Evolutionary conservation across 352 stramenopile genomes (phyloP), one percentile per base, ranked within the genome.

Genomic region (Globisporangium nodosum): DNA sequence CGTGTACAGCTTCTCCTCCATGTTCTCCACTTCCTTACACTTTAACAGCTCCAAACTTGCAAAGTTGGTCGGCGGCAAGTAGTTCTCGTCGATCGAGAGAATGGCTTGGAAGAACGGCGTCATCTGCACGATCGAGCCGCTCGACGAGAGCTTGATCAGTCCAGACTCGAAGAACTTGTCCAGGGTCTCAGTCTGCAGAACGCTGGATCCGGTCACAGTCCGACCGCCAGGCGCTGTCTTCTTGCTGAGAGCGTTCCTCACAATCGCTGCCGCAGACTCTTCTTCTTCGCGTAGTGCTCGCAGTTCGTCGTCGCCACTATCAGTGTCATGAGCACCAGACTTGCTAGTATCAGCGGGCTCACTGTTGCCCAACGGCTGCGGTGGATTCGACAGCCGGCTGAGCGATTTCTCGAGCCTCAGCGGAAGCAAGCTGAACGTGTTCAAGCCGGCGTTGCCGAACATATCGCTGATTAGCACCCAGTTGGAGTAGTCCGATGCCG

Each of bases 141-240:
- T 76, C 1, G 60, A 37, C 0, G 69, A 66, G 2, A 86, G 58
- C 43, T 83, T 82, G 12, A 83, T 47, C 1, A 85, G 45, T 1
- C 72, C 76, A 0, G 72, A 66, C 39, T 85, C 74, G 30, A 78
- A 85, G n/a, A 85, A 75, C 46, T 81, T 83, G 66, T 87, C 74
- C 6, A 85, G 55, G 39, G 71, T 74, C 45, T 84, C 71, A 7
- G 52, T 70, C 31, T 78, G 73, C 1, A 71, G 27, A 4, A 60
- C 54, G 4, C 54, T 56, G 3, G 56, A 65, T 2, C 45, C 53
- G 11, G 27, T 5, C 2, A 12, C 30, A 0, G 30, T 39, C 4
- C 55, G 31, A 3, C 43, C 52, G 24, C 54, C 48, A 8, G 43
- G 24, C 9, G 64, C 15, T 9, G 52, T 40, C 18, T 77, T 79